phyloP scores from a whole-genome alignment of 2,329 filamentous ascomycete species.

The Thelonectria discophora region DNA sequence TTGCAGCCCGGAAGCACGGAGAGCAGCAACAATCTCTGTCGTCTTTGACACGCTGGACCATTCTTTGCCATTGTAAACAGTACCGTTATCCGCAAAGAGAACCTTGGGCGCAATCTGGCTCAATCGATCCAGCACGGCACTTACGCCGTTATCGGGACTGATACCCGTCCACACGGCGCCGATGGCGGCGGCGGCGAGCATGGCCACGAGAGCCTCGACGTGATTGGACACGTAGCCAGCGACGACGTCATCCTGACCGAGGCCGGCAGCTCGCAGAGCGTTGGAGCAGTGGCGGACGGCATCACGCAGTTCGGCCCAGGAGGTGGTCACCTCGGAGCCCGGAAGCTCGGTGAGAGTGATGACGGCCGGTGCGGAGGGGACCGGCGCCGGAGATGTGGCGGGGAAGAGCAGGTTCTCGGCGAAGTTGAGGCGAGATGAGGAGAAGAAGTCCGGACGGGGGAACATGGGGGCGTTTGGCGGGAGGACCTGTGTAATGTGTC shows the following conservation, averaged over 20 bases:
- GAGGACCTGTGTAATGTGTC: slow-evolving; percentile 66
- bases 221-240: slow-evolving; percentile 89
- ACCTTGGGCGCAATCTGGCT: slow-evolving; percentile 84
- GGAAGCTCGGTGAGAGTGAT: slow-evolving; percentile 82
- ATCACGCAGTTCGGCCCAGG: slow-evolving; percentile 84
- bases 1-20: slow-evolving; percentile 69
- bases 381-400: slow-evolving; percentile 47
- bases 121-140: slow-evolving; percentile 87
- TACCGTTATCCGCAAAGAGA: slow-evolving; percentile 87
- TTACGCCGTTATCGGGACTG: slow-evolving; percentile 90
- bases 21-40: slow-evolving; percentile 73
- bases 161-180: slow-evolving; percentile 95
- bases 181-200: slow-evolving; percentile 82
- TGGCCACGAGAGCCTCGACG: slow-evolving; percentile 84
- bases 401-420: slow-evolving; percentile 95
- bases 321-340: slow-evolving; percentile 63
- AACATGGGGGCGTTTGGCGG: slow-evolving; percentile 76
- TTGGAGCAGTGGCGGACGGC: slow-evolving; percentile 77
- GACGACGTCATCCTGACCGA: slow-evolving; percentile 66
- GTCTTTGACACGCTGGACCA: slow-evolving; percentile 85
- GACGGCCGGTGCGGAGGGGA: slow-evolving; percentile 72
- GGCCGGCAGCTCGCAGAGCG: slow-evolving; percentile 71
- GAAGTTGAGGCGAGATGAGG: slow-evolving; percentile 84
- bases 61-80: slow-evolving; percentile 89
- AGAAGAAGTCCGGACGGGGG: slow-evolving; percentile 87